Evolutionary conservation across 169 alveolate species (phyloP).

Genomic region (Plasmodium blacklocki): DNA sequence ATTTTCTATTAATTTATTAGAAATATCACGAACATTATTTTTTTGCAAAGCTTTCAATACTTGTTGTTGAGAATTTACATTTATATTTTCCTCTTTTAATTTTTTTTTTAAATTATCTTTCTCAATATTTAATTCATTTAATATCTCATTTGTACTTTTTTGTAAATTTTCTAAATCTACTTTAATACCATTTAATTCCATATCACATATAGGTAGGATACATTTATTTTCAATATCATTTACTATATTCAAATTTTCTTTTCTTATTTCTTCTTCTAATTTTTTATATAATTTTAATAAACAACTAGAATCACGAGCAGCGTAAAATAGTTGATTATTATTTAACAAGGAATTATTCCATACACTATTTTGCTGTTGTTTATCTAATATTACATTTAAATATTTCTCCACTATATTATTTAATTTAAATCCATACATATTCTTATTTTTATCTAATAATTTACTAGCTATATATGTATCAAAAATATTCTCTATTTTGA

Average conservation of each 20-base stretch:
- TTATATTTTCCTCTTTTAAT: conserved; percentile 79
- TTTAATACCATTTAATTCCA: conserved; percentile 89
- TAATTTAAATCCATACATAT: conserved; percentile 83
- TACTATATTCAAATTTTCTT: conserved; percentile 80
- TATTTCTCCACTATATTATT: conserved; percentile 86
- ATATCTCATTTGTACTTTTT: conserved; percentile 81
- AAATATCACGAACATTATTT: conserved; percentile 81
- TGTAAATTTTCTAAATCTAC: conserved; percentile 83
- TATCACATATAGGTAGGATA: conserved; percentile 86
- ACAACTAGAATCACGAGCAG: conserved; percentile 89
- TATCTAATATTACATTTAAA: conserved; percentile 84
- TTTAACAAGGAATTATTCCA: conserved; percentile 83
- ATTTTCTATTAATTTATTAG: conserved; percentile 82
- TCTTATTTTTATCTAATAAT: conserved; percentile 84
- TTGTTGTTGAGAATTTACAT: conserved; percentile 89
- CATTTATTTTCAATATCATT: conserved; percentile 87
- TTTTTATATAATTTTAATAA: conserved; percentile 85
- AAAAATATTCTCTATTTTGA: conserved; percentile 79
- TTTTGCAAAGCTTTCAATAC: conserved; percentile 83
- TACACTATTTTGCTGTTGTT: conserved; percentile 88
- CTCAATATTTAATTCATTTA: conserved; percentile 78
- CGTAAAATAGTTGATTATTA: conserved; percentile 88
- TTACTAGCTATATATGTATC: conserved; percentile 89
- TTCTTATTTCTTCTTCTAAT: conserved; percentile 81
- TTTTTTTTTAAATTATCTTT: conserved; percentile 76